These are phyloP conservation scores for Neurospora sublineolata DNA, from an alignment of 495 filamentous ascomycete species.

Conservation along the genomic window DNA sequence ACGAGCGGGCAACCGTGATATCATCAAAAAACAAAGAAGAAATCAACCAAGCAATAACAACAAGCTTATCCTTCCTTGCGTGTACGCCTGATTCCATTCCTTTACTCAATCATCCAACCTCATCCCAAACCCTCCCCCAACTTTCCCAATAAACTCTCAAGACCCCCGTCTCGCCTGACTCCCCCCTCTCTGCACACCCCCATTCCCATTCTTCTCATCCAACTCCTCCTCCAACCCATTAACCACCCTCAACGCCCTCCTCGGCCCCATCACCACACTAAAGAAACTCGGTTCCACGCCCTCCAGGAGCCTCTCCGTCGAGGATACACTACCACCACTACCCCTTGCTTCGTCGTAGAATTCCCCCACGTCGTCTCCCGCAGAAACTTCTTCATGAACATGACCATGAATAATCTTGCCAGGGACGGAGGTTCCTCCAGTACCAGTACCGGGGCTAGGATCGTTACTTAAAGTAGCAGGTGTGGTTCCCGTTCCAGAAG, in stretches of 20 bases:
- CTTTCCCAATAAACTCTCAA: background rate
- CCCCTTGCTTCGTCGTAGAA: slow-evolving; percentile 18
- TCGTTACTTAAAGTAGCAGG: background rate
- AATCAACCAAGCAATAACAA: background rate
- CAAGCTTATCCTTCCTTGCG: background rate
- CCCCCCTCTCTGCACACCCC: background rate
- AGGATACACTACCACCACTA: slow-evolving; percentile 14
- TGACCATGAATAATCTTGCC: background rate
- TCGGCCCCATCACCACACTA: slow-evolving; percentile 58
- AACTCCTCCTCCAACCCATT: slow-evolving; percentile 38
- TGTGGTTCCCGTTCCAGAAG: background rate
- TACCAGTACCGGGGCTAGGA: background rate
- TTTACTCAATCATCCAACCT: background rate
- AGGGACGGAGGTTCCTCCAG: background rate
- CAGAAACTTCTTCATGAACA: background rate
- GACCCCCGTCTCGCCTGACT: background rate
- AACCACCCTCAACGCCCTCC: slow-evolving; percentile 60
- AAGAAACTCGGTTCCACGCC: slow-evolving; percentile 64
- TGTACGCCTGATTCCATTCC: background rate
- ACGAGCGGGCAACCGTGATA: background rate
- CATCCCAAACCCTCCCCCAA: too few species aligned
- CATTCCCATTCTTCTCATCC: background rate
- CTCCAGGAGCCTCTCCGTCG: slow-evolving; percentile 44
- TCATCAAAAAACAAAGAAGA: background rate
- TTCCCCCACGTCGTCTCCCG: slow-evolving; percentile 1